Evolutionary conservation across 1,284 basidiomycete species (phyloP).

Genomic region (Sanghuangporus baumii): DNA sequence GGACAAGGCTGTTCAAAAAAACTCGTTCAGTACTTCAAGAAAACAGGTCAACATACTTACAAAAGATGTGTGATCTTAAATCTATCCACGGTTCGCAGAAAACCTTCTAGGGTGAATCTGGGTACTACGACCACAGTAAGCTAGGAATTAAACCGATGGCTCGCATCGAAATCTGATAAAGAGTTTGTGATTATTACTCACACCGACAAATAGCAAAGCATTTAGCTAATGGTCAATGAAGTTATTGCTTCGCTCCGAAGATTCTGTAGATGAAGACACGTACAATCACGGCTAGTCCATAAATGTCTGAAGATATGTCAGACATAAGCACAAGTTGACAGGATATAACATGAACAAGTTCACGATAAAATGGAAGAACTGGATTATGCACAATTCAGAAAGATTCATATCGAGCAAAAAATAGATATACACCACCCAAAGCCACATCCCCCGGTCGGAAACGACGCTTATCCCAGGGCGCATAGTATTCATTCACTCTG

Average conservation of each 20-base stretch:
- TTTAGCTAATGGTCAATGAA: conserved; percentile 37
- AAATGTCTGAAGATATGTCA: conserved; percentile 49
- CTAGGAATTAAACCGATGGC: conserved; percentile 26
- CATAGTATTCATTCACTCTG: conserved; percentile 36
- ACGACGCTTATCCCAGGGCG: conserved; percentile 28
- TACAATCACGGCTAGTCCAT: conserved; percentile 59
- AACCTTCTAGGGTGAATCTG: conserved; percentile 63
- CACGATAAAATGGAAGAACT: conserved; percentile 34
- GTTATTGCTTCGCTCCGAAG: conserved; percentile 7
- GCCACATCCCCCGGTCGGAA: conserved; percentile 52
- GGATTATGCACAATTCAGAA: background rate
- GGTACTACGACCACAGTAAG: conserved; percentile 64
- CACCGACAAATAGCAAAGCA: conserved; percentile 47
- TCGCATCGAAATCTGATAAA: background rate
- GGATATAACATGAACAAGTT: conserved; percentile 24
- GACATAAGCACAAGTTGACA: background rate
- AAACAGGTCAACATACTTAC: conserved; percentile 34
- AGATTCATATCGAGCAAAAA: background rate
- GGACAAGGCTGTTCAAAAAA: conserved; percentile 47
- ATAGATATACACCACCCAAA: conserved; percentile 36
- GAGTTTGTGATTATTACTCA: conserved; percentile 27
- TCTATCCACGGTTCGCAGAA: conserved; percentile 62
- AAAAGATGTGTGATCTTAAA: conserved; percentile 61
- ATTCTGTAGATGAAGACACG: conserved; percentile 19
- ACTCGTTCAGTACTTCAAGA: conserved; percentile 18